Evolutionary conservation across 2,329 filamentous ascomycete species (phyloP), one percentile per base, ranked within the genome.

Genomic region (Blumeriella jaapii): DNA sequence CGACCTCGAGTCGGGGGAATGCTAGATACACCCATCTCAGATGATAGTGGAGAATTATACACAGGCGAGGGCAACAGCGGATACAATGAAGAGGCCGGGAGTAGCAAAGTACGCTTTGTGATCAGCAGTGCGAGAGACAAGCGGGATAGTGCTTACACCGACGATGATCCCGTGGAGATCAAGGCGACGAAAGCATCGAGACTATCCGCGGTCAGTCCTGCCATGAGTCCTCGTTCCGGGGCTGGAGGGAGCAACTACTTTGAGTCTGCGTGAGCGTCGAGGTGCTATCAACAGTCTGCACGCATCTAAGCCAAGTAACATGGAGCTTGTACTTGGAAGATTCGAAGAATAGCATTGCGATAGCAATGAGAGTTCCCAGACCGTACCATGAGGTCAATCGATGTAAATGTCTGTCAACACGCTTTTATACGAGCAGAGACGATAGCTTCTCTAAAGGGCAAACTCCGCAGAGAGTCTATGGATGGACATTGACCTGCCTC

Each of bases 81-180:
- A 27, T 12, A 7, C 25, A 14, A 42, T 10, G 36, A 38, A 18
- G 28, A 5, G n/a, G 19, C 18, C 12, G 11, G 9, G 3, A 32
- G 17, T 13, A 44, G 39, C 15, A 35, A 41, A 8, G 40, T 50
- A 6, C 28, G 39, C 3, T 47, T 50, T 42, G 38, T 40, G 24
- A 23, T 47, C 5, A 41, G 20, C 28, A 38, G 44, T 16, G 26
- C 28, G 10, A 37, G 20, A 17, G 23, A 31, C 15, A 31, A 31
- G 15, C 19, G 29, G 18, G 30, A 27, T n/a, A 32, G 31, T 17
- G 22, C 20, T 11, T 47, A 42, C 34, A 42, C 29, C 17, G 40
- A 44, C 29, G 45, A 42, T 35, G 38, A 44, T 2, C 38, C 22
- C 24, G 36, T 31, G 31, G 39, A 35, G 36, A 44, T 40, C 8